Evolutionary conservation across 1,284 basidiomycete genomes (phyloP), one percentile per base, ranked within the genome.

Genomic region (Ganoderma sinense): DNA sequence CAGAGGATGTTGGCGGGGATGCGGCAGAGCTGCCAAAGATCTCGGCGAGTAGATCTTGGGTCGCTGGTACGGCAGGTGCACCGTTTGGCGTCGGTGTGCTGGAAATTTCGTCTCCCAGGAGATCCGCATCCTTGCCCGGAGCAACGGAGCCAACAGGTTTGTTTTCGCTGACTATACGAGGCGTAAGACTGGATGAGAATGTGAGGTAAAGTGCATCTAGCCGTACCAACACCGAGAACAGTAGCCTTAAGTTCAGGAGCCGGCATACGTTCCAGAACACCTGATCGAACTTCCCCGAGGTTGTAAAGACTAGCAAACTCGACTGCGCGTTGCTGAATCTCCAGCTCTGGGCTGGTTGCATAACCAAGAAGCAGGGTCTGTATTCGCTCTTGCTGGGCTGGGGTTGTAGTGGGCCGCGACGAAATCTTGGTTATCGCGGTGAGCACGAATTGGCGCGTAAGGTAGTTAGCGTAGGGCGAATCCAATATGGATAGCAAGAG

Each of bases 241-340:
- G 97, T 97, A 29, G 94, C 92, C 82, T 96, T 97, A 76, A 99
- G 84, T 81, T 99, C 97, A 2, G 98, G 98, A 6, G 96, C 94
- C 8, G 98, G 98, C 98, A 99, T 99, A 67, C 96, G 90, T 84
- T 99, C 98, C 69, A 99, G 82, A 0, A 99, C 97, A 59, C 97
- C 98, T n/a, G 89, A 88, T 68, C 92, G 88, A 41, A 97, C 85
- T 55, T 96, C 93, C 26, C 89, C 89, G 20, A 93, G 79, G 43
- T 84, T 87, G 77, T 97, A 94, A 73, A 99, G 80, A 76, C 90
- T 94, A 0, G 93, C 93, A 80, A 97, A 99, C 81, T 99, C 98
- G 10, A 99, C 96, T 0, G 96, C 92, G 58, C 98, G 91, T 80
- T 99, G 97, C 80, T 99, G 98, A 60, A 98, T 87, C 82, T 99